Conservation (phyloP, 106 monocot genomes). For the Dendrobium chrysotoxum region DNA sequence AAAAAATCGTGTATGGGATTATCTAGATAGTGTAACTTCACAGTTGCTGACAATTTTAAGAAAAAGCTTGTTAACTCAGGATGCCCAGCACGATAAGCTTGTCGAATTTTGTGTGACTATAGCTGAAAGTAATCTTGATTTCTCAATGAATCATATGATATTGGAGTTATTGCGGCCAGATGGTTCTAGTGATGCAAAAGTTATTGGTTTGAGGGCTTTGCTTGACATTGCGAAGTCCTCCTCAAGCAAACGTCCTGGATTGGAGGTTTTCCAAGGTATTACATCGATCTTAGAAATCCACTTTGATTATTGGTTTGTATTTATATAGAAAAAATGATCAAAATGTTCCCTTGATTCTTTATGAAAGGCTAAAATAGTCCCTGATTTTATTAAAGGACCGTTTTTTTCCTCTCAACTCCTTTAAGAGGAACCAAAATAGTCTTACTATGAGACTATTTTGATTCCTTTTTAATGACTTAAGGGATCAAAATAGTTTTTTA, state of each 20-base stretch:
- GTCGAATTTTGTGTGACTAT: constrained; percentile 98
- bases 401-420: no score
- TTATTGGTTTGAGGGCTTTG: constrained; percentile 88
- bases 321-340: background rate
- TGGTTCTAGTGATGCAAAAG: constrained; percentile 89
- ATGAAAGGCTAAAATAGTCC: no score
- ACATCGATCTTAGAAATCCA: background rate
- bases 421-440: no score
- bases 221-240: constrained; percentile 90
- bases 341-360: no score
- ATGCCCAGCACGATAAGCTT: constrained; percentile 95
- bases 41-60: constrained; percentile 76
- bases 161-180: constrained; percentile 83
- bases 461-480: no score
- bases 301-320: background rate
- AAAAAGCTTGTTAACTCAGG: constrained; percentile 92
- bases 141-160: constrained; percentile 95
- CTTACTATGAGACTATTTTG: no score
- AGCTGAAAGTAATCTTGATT: constrained; percentile 87
- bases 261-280: constrained; percentile 70
- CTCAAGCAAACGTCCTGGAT: constrained; percentile 52
- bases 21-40: constrained; percentile 92
- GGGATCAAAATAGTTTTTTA: no score
- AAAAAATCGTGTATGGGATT: constrained; percentile 87
- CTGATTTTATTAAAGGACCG: no score